A percentile compares a stretch with the other conserved stretches of the same genome.
Conservation (phyloP, 2,329 filamentous ascomycete species). For the Fusarium sp. region DNA sequence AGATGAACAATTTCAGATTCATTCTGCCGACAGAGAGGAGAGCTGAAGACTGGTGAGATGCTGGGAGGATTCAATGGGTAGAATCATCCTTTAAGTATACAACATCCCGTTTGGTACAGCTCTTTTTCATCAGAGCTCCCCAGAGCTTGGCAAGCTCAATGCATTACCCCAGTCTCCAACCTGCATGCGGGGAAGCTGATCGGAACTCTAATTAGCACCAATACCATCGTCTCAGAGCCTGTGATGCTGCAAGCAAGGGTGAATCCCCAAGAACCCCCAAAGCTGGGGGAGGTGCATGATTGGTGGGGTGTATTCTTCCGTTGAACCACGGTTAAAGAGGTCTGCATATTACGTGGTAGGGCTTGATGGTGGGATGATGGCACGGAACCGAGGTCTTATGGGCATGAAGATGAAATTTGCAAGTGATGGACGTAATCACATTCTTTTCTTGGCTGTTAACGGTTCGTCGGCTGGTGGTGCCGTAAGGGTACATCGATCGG, state of each 20-base stretch:
- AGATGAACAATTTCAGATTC: constrained; percentile 26
- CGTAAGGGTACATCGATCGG: background rate
- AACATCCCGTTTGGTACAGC: background rate
- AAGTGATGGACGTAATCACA: background rate
- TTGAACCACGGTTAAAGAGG: background rate
- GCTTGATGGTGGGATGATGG: background rate
- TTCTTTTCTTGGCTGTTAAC: background rate
- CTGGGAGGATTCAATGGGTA: background rate
- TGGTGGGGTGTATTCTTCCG: background rate
- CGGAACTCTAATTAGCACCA: constrained; percentile 33
- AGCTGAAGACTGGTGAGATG: background rate
- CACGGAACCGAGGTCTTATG: background rate
- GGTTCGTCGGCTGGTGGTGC: background rate
- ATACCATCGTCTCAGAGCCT: constrained; percentile 3
- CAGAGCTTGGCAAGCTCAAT: constrained; percentile 7
- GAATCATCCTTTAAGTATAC: constrained; percentile 11
- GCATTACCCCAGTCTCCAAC: background rate
- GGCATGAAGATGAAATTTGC: background rate
- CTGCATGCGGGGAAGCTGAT: constrained; percentile 30
- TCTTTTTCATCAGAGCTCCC: background rate
- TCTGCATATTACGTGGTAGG: background rate
- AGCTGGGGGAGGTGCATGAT: background rate
- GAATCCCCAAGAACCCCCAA: background rate
- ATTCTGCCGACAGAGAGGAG: background rate
- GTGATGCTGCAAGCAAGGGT: background rate